Conservation (phyloP, 2,329 filamentous ascomycete genomes). For the Cercospora citrullina region DNA sequence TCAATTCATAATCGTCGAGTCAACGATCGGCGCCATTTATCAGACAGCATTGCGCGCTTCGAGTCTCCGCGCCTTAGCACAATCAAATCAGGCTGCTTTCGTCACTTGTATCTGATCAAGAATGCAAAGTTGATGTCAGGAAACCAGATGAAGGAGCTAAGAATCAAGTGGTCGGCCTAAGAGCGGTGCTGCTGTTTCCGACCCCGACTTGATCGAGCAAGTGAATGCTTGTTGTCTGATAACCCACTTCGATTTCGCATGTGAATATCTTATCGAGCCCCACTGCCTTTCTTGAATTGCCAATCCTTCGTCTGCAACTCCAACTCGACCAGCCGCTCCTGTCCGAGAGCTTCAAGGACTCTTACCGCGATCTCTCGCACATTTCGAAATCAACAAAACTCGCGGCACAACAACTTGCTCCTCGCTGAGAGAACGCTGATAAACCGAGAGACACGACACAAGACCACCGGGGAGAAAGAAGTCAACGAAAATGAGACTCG, state of each 20-base stretch:
- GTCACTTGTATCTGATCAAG: neutral
- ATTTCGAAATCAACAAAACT: neutral
- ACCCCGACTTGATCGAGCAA: neutral
- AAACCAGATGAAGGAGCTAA: neutral
- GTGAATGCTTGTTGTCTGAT: neutral
- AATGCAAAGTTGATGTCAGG: neutral
- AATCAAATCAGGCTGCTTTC: neutral
- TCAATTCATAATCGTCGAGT: neutral
- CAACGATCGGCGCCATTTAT: neutral
- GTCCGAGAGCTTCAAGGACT: neutral
- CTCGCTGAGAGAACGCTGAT: neutral
- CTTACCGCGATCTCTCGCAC: neutral
- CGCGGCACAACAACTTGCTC: neutral
- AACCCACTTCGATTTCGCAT: neutral
- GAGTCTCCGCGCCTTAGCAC: neutral
- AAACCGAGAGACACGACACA: neutral
- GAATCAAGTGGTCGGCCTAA: neutral
- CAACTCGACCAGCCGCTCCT: neutral
- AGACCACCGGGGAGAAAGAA: neutral
- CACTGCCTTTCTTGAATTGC: neutral
- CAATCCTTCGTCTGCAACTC: neutral
- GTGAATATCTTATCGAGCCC: neutral
- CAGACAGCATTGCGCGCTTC: neutral
- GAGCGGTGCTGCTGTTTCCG: neutral
- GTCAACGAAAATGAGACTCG: neutral